phyloP scores from a whole-genome alignment of 2,329 filamentous ascomycete species.

The Pseudocercospora cruenta region DNA sequence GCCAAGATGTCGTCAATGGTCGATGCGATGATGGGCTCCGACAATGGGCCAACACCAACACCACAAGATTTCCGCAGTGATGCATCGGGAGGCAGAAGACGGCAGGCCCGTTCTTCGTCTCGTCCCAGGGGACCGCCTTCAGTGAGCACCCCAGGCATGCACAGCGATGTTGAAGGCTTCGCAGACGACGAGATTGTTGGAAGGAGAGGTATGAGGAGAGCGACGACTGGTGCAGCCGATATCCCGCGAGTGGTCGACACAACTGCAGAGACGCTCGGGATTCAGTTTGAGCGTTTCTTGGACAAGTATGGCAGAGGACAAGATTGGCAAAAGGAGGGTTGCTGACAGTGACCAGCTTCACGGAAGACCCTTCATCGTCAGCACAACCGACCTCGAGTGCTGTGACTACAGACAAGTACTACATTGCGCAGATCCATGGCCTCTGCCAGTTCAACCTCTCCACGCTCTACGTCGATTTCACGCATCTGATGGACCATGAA shows the following conservation, averaged over 20 bases:
- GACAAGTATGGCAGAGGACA: conserved; percentile 62
- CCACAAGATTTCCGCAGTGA: conserved; percentile 43
- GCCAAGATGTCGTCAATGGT: conserved; percentile 56
- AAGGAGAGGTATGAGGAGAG: conserved; percentile 50
- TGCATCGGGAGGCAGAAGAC: conserved; percentile 39
- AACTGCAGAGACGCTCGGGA: conserved; percentile 73
- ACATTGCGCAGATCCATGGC: conserved; percentile 79
- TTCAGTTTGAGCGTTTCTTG: conserved; percentile 78
- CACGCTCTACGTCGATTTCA: conserved; percentile 84
- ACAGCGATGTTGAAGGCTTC: conserved; percentile 62
- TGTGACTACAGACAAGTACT: conserved; percentile 78
- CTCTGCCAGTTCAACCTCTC: conserved; percentile 76
- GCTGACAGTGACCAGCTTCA: conserved; percentile 52
- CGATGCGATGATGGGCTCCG: conserved; percentile 55
- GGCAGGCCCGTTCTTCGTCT: conserved; percentile 54
- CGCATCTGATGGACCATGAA: conserved; percentile 76
- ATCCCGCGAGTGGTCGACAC: conserved; percentile 76
- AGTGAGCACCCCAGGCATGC: conserved; percentile 53
- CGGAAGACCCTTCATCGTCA: conserved; percentile 69
- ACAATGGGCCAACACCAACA: conserved; percentile 40
- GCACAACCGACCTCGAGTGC: conserved; percentile 69
- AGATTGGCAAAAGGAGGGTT: background rate
- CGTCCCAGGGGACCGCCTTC: conserved; percentile 56
- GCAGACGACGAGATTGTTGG: conserved; percentile 66
- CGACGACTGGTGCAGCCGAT: conserved; percentile 54